Evolutionary conservation across 352 stramenopile genomes (phyloP).

Genomic region (Nannochloropsis limnetica): DNA sequence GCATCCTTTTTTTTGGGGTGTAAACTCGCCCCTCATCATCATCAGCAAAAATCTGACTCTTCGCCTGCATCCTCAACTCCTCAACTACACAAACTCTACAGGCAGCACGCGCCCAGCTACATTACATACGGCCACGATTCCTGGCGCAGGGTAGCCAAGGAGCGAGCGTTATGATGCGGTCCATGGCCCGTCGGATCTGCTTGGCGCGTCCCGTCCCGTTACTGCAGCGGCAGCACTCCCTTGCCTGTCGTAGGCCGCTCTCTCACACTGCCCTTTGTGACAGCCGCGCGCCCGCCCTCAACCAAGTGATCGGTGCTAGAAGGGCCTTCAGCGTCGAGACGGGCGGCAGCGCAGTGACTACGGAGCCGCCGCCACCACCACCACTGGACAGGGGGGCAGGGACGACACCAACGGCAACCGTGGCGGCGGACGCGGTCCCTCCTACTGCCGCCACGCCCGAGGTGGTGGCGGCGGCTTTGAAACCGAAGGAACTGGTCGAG

Average conservation of each 20-base stretch:
- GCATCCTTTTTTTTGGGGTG: no score
- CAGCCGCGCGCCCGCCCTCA: no score
- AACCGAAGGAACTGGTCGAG: slow-evolving; percentile 50
- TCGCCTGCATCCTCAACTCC: neutral
- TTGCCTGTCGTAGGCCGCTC: neutral
- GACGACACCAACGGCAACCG: neutral
- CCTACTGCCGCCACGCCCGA: neutral
- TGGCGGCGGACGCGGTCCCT: neutral
- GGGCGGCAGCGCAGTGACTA: neutral
- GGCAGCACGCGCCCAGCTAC: neutral
- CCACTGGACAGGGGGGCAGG: neutral
- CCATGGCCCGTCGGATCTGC: neutral
- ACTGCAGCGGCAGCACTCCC: neutral
- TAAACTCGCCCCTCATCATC: neutral
- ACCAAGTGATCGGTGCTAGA: neutral
- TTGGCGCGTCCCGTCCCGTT: neutral
- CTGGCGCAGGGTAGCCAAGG: neutral
- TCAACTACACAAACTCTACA: neutral
- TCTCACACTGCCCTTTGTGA: no score
- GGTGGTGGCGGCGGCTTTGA: slow-evolving; percentile 43
- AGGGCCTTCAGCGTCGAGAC: neutral
- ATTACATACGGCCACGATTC: neutral
- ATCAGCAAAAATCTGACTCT: neutral
- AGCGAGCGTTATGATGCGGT: neutral
- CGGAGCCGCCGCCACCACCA: neutral